Percentiles rank a stretch among this genome's conserved stretches.
These are phyloP conservation scores for Scytalidium sp. DNA, from an alignment of 2,329 filamentous ascomycete species.

Conservation along the genomic window DNA sequence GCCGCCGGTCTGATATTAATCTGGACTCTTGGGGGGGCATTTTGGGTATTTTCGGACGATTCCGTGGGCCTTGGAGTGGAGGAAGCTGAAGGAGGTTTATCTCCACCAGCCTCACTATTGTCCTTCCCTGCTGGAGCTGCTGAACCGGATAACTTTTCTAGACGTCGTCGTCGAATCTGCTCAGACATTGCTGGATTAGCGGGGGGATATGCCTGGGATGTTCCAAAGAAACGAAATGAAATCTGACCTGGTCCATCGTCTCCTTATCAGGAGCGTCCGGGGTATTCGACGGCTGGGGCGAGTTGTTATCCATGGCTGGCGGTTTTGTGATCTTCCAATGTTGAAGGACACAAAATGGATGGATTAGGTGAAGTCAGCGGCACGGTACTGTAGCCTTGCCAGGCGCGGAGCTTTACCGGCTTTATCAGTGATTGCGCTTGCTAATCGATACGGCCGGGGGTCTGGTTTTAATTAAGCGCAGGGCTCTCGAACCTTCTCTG, in stretches of 20 bases:
- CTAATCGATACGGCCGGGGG: neutral
- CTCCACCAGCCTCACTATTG: conserved; percentile 7
- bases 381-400: conserved; percentile 4
- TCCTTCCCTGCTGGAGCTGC: conserved; percentile 11
- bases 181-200: neutral
- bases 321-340: neutral
- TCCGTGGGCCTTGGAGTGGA: conserved; percentile 5
- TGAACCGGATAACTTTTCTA: conserved; percentile 24
- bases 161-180: conserved; percentile 21
- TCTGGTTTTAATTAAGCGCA: neutral
- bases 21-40: conserved; percentile 16
- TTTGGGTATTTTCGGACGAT: conserved; percentile 10
- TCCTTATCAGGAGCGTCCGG: conserved; percentile 54
- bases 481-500: conserved; percentile 6
- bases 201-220: conserved; percentile 7
- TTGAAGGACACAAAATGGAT: conserved; percentile 1
- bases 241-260: conserved; percentile 54
- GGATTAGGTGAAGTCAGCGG: neutral
- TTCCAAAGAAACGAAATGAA: conserved; percentile 2
- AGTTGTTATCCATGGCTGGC: conserved; percentile 24
- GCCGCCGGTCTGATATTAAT: conserved; percentile 22
- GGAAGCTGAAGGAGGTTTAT: conserved; percentile 7
- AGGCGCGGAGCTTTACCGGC: conserved; percentile 1
- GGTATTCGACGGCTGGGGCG: conserved; percentile 11
- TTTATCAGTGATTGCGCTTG: neutral